Conservation (phyloP, 495 filamentous ascomycete species). For the Xylaria bambusicola region DNA sequence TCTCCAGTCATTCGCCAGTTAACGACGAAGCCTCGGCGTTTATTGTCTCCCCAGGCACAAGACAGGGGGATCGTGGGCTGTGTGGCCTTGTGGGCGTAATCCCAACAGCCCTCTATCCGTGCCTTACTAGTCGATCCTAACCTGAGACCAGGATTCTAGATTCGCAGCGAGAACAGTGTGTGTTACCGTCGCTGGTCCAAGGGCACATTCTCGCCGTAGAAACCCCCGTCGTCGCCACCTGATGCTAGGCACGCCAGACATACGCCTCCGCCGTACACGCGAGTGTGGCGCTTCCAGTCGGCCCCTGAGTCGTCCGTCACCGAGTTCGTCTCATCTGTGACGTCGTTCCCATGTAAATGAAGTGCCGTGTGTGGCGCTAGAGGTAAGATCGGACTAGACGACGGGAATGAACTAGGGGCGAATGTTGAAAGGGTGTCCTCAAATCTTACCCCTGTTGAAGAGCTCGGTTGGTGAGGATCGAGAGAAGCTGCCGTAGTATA, state of each 20-base stretch:
- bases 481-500: constrained; percentile 46
- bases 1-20: constrained; percentile 1
- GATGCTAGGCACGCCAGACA: constrained; percentile 49
- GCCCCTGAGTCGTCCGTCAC: constrained; percentile 47
- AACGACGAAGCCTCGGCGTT: constrained; percentile 13
- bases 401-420: constrained; percentile 47
- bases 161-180: neutral
- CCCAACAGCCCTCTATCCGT: neutral
- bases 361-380: constrained; percentile 33
- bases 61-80: constrained; percentile 12
- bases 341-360: constrained; percentile 38
- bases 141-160: neutral
- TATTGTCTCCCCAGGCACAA: neutral
- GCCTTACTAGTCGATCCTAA: neutral
- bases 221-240: constrained; percentile 42
- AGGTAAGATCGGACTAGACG: constrained; percentile 42
- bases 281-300: constrained; percentile 52
- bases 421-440: constrained; percentile 28
- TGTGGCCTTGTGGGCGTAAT: neutral
- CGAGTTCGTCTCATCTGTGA: constrained; percentile 47
- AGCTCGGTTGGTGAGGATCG: constrained; percentile 21
- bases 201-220: constrained; percentile 53
- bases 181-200: constrained; percentile 46
- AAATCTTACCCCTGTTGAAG: neutral
- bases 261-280: constrained; percentile 52